Evolutionary conservation across 192 early-diverging fungal genomes (phyloP).

Genomic region (Ramicandelaber brevisporus): DNA sequence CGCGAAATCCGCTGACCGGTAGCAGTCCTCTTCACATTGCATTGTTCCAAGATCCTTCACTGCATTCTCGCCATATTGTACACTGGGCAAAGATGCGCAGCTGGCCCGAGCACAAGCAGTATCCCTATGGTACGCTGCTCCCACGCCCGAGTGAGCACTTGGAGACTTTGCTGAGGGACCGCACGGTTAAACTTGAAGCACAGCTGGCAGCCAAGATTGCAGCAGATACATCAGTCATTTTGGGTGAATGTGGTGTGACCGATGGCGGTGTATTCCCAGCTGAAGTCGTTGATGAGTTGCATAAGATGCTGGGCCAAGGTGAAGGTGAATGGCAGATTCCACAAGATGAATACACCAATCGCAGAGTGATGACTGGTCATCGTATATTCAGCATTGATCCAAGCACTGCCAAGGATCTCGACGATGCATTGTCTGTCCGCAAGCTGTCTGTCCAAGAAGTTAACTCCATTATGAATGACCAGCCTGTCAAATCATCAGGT

Average conservation of each 20-base stretch:
- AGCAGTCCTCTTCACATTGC: too few species aligned
- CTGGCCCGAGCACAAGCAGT: neutral
- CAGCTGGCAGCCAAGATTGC: constrained; percentile 5
- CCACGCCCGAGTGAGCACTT: neutral
- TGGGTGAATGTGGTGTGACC: constrained; percentile 59
- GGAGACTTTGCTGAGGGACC: constrained; percentile 6
- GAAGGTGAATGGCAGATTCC: constrained; percentile 67
- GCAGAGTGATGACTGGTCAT: constrained; percentile 43
- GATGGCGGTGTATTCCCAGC: constrained; percentile 46
- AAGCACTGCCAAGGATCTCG: constrained; percentile 14
- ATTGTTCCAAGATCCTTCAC: neutral
- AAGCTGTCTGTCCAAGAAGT: constrained; percentile 12
- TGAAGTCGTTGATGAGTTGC: constrained; percentile 47
- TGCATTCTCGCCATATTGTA: neutral
- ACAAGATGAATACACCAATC: constrained; percentile 26
- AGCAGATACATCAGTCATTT: constrained; percentile 36
- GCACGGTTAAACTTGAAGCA: constrained; percentile 4
- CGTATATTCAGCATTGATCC: constrained; percentile 83
- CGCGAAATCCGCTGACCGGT: too few species aligned
- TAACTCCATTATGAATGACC: too few species aligned
- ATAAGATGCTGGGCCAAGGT: constrained; percentile 35
- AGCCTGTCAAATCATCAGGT: too few species aligned
- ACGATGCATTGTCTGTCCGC: constrained; percentile 18
- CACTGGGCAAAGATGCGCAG: neutral
- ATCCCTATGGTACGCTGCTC: constrained; percentile 1